These are phyloP conservation scores for Fusarium caatingaense DNA, from an alignment of 2,329 filamentous ascomycete genomes.

Conservation along the genomic window DNA sequence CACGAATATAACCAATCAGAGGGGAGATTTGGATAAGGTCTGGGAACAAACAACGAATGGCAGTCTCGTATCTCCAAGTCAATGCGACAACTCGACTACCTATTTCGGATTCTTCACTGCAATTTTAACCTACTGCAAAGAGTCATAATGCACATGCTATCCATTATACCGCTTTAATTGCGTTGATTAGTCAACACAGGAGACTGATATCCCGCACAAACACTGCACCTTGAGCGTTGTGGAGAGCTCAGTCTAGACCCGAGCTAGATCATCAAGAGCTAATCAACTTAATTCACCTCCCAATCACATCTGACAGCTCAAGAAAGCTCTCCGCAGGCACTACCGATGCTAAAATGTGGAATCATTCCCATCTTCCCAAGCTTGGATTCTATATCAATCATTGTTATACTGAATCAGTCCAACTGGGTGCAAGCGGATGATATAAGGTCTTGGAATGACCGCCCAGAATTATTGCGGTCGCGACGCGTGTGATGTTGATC, in stretches of 20 bases:
- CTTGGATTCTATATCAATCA: neutral
- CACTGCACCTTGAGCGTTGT: neutral
- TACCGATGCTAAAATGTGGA: conserved; percentile 9
- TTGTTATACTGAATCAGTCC: neutral
- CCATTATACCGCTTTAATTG: neutral
- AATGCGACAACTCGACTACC: too few relatives aligned
- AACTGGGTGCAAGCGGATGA: neutral
- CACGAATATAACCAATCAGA: neutral
- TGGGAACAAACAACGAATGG: neutral
- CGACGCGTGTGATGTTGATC: neutral
- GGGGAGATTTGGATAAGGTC: neutral
- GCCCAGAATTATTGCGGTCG: neutral
- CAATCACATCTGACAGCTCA: neutral
- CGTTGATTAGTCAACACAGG: neutral
- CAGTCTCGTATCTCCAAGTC: too few relatives aligned
- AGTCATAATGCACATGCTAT: neutral
- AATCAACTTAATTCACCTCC: neutral
- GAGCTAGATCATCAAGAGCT: neutral
- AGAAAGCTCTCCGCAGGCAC: neutral
- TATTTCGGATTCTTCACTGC: neutral
- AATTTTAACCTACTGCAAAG: neutral
- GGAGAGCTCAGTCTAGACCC: neutral
- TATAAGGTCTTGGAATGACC: neutral
- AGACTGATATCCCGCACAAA: neutral
- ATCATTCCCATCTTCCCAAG: neutral